Conservation (phyloP, 2,329 filamentous ascomycete species). For the Pyrenochaeta sp. region DNA sequence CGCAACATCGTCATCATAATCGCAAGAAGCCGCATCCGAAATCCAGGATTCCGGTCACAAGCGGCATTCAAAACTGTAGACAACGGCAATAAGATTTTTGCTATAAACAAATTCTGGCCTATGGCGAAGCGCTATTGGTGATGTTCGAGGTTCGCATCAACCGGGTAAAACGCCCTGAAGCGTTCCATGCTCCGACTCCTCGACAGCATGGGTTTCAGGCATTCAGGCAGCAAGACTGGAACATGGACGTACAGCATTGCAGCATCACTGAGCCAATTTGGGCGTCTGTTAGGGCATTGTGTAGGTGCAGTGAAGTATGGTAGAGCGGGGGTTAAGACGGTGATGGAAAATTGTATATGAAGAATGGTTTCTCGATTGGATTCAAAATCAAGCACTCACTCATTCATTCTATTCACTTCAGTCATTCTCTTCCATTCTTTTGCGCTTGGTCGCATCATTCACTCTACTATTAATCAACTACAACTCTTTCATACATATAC, state of each 20-base stretch:
- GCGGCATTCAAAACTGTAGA: not conserved
- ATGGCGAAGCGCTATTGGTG: not conserved
- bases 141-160: slow-evolving; percentile 9
- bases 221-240: slow-evolving; percentile 19
- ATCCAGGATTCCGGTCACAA: slow-evolving; percentile 8
- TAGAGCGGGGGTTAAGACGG: no score
- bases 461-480: slow-evolving; percentile 10
- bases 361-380: no score
- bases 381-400: no score
- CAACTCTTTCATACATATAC: slow-evolving; percentile 1
- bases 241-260: slow-evolving; percentile 14
- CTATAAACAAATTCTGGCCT: not conserved
- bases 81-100: not conserved
- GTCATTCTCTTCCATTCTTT: slow-evolving; percentile 18
- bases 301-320: not conserved
- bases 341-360: no score
- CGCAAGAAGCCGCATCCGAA: slow-evolving; percentile 1
- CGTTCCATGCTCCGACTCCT: slow-evolving; percentile 18
- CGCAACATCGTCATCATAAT: not conserved
- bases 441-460: slow-evolving; percentile 34
- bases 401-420: slow-evolving; percentile 7
- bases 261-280: slow-evolving; percentile 18
- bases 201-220: slow-evolving; percentile 31
- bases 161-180: slow-evolving; percentile 21
- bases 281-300: not conserved